Conservation (phyloP, 176 grass and related monocot species). For the Juncus inflexus region DNA sequence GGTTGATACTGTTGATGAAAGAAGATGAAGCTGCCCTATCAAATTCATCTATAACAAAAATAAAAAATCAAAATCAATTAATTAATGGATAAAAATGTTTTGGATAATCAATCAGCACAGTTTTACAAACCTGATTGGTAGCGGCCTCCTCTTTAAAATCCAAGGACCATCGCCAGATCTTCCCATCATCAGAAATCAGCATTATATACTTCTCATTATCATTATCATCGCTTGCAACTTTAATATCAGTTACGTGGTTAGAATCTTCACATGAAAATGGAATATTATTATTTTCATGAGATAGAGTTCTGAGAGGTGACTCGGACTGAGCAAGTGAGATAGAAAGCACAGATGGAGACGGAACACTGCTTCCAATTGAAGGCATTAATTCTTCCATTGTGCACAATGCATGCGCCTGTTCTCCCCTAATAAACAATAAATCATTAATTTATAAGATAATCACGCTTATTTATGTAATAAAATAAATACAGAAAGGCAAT, state of each 20-base stretch:
- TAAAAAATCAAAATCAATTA: constrained; percentile 7
- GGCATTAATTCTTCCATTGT: constrained; percentile 92
- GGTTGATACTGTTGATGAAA: constrained; percentile 97
- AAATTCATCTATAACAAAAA: constrained; percentile 76
- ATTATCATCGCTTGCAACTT: constrained; percentile 17
- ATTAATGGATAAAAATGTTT: neutral
- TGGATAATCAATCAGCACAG: neutral
- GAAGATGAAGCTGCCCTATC: constrained; percentile 96
- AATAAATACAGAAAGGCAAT: neutral
- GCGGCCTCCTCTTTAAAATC: constrained; percentile 50
- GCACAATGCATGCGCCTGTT: constrained; percentile 72
- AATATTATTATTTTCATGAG: constrained; percentile 36
- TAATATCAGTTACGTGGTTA: neutral
- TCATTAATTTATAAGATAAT: constrained; percentile 18
- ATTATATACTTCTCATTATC: constrained; percentile 45
- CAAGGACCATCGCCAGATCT: constrained; percentile 90
- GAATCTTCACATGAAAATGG: constrained; percentile 24
- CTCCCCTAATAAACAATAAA: constrained; percentile 48
- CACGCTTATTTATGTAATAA: neutral
- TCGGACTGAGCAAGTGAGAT: constrained; percentile 76
- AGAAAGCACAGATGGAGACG: constrained; percentile 74
- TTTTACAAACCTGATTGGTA: constrained; percentile 25
- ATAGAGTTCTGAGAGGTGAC: constrained; percentile 55
- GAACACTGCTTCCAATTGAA: constrained; percentile 71
- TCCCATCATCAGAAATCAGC: constrained; percentile 88